A percentile compares a stretch with the other conserved stretches of the same genome.
These are phyloP conservation scores for Lentinus tigrinus DNA, from an alignment of 768 basidiomycete species.

Conservation along the genomic window DNA sequence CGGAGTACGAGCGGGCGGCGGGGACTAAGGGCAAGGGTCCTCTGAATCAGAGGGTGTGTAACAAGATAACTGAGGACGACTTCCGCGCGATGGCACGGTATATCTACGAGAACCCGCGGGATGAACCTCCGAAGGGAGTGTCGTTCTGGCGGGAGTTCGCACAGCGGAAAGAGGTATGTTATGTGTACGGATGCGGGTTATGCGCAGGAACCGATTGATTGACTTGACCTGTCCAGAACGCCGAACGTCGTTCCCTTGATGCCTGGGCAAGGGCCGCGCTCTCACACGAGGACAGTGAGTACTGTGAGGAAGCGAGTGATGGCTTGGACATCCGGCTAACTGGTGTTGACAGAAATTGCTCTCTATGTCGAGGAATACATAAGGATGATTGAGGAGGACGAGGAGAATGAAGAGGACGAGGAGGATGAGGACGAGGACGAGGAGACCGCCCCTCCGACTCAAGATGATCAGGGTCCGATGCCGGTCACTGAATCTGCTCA, in stretches of 20 bases:
- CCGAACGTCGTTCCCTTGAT: background rate
- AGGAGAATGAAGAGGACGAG: background rate
- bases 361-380: background rate
- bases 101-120: background rate
- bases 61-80: constrained; percentile 6
- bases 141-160: background rate
- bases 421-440: background rate
- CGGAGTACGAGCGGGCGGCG: background rate
- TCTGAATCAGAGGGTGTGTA: background rate
- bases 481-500: no score
- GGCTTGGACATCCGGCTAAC: background rate
- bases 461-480: background rate
- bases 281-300: background rate
- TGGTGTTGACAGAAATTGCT: background rate
- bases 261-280: background rate
- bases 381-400: background rate
- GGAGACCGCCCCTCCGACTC: background rate
- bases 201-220: background rate
- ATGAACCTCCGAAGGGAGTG: background rate
- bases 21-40: background rate
- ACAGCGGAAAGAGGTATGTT: background rate
- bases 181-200: background rate
- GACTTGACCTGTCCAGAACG: background rate
- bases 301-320: background rate
- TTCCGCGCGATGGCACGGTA: constrained; percentile 1